Evolutionary conservation across 805 yeast species (phyloP), one percentile per base, ranked within the genome.

Genomic region (Wickerhamomyces silvicola): DNA sequence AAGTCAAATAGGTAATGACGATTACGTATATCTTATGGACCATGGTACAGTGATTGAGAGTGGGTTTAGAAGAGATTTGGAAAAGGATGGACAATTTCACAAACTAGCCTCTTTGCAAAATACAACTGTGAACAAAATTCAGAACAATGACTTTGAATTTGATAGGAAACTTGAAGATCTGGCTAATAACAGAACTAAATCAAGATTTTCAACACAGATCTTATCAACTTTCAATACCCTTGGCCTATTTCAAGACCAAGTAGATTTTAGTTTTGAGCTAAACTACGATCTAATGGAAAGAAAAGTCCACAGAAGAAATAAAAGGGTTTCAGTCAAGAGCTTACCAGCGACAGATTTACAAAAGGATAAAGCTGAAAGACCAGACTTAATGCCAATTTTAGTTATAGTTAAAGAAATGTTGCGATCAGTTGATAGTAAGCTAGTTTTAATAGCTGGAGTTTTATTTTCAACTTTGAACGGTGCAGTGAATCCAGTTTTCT

Each of bases 401-500:
- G 24, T 41, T 3, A 57, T 62, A 5, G 48, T 59, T 21, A 45
- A 35, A 23, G 46, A 41, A 13, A 54, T 61, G 65, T 36, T 46
- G 7, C 38, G 22, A 7, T 52, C 51, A 1, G 53, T 49, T 3
- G 45, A 43, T 13, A 42, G 41, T 8, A 60, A 52, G 27, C 16
- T 27, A 4, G 37, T 56, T 4, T 45, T 75, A 1, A 10, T 52
- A 1, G 1, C 69, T 1, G 97, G 96, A 0, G 33, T 82, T 1
- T 0, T 68, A 0, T 42, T 69, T 5, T 64, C 87, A 0, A 39
- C 78, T 0, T 28, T 71, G 1, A 75, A 78, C 37, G 88, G 94
- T 9, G 69, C 68, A 1, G 55, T 73, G 1, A 78, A 75, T 37
- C 97, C 97, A 0, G 57, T 83, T 0, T 86, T 92, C 41, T 82